Conservation (phyloP, 148 eudicot species). For the Simmondsia chinensis region DNA sequence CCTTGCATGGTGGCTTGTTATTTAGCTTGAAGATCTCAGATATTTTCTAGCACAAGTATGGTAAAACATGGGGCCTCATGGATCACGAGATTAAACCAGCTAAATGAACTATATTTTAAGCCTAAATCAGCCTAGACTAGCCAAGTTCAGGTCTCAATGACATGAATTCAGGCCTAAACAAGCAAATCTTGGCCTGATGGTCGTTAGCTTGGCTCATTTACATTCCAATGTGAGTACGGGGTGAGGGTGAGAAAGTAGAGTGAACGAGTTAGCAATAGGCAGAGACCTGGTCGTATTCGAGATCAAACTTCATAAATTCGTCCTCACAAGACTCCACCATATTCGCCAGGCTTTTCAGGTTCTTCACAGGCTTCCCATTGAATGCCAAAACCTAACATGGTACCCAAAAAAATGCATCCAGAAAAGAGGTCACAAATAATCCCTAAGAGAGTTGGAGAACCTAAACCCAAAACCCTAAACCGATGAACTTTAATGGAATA, state of each 20-base stretch:
- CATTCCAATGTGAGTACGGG: neutral
- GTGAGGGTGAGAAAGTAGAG: neutral
- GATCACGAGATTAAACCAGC: no score
- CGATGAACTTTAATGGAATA: neutral
- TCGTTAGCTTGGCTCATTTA: no score
- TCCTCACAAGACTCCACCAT: constrained; percentile 82
- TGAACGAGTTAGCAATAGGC: constrained; percentile 1
- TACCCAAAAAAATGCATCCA: neutral
- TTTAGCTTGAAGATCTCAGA: no score
- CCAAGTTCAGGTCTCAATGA: neutral
- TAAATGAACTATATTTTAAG: no score
- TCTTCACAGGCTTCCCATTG: constrained; percentile 78
- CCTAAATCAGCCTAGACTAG: no score
- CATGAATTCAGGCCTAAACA: neutral
- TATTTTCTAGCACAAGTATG: no score
- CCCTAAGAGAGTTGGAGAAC: neutral
- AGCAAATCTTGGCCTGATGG: no score
- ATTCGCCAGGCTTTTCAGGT: constrained; percentile 75
- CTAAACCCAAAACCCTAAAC: neutral
- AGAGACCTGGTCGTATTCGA: constrained; percentile 77
- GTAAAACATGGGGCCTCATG: no score
- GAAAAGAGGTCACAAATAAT: neutral
- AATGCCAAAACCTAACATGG: constrained; percentile 58
- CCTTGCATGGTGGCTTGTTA: no score
- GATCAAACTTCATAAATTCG: constrained; percentile 79